Evolutionary conservation across 345 rosid species (phyloP).

Genomic region (Viola odorata): DNA sequence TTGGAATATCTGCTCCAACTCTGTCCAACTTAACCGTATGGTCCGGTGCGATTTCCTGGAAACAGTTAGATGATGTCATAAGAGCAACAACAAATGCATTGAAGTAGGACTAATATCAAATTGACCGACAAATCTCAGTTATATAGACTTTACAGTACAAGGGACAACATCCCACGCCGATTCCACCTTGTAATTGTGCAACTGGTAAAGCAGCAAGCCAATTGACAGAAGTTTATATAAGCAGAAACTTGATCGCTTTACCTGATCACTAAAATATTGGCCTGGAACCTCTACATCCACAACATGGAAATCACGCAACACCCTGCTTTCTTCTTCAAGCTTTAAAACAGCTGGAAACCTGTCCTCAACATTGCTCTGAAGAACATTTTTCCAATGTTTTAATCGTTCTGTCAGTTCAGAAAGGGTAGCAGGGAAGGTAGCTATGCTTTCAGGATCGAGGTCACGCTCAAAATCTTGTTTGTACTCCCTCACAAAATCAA

Average conservation of each 20-base stretch:
- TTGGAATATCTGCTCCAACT: constrained; percentile 92
- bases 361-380: constrained; percentile 97
- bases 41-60: constrained; percentile 92
- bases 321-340: constrained; percentile 96
- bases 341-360: constrained; percentile 92
- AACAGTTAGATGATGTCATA: neutral
- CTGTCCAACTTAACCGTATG: constrained; percentile 87
- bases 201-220: neutral
- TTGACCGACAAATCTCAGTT: too few species aligned
- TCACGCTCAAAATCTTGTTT: constrained; percentile 96
- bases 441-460: constrained; percentile 91
- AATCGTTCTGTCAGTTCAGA: constrained; percentile 81
- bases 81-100: neutral
- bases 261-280: constrained; percentile 96
- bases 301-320: constrained; percentile 84
- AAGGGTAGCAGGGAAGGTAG: constrained; percentile 89
- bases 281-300: constrained; percentile 99
- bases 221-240: neutral
- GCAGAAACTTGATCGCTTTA: constrained; percentile 10
- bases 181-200: too few species aligned
- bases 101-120: too few species aligned
- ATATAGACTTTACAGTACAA: too few species aligned
- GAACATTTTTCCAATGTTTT: constrained; percentile 96
- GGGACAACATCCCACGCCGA: too few species aligned
- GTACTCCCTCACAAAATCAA: constrained; percentile 96